Conservation (phyloP, 2,329 filamentous ascomycete genomes). For the Alternaria gaisen region DNA sequence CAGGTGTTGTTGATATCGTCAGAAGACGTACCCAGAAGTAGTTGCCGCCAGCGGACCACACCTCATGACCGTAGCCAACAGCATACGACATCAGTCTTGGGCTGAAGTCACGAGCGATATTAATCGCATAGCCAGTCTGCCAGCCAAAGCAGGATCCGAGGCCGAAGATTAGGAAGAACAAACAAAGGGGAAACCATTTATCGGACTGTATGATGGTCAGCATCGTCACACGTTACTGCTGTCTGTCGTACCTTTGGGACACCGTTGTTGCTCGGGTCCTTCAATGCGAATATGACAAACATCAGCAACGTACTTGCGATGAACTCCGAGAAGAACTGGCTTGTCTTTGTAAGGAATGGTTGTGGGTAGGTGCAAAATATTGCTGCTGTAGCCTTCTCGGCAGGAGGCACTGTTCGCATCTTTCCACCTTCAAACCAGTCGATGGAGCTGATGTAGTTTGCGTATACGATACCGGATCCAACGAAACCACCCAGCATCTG, state of each 20-base stretch:
- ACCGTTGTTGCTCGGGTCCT: constrained; percentile 61
- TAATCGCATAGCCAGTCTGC: constrained; percentile 81
- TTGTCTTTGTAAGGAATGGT: constrained; percentile 70
- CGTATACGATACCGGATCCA: constrained; percentile 59
- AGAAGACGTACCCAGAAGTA: constrained; percentile 72
- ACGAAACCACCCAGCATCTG: constrained; percentile 74
- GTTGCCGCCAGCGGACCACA: constrained; percentile 73
- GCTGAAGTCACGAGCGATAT: constrained; percentile 76
- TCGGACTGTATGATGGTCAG: constrained; percentile 22
- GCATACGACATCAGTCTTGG: constrained; percentile 72
- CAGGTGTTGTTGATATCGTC: neutral
- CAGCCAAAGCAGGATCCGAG: constrained; percentile 78
- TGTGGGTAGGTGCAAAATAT: constrained; percentile 79
- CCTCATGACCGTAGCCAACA: constrained; percentile 72
- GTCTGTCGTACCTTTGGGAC: constrained; percentile 33
- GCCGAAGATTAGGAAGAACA: constrained; percentile 78
- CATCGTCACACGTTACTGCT: neutral
- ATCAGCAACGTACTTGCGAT: constrained; percentile 72
- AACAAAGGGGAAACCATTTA: constrained; percentile 60
- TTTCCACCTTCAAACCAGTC: constrained; percentile 68
- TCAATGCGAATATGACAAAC: constrained; percentile 76
- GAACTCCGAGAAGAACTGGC: constrained; percentile 77
- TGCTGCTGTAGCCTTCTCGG: constrained; percentile 68
- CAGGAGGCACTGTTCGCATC: constrained; percentile 68
- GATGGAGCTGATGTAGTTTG: constrained; percentile 65